phyloP scores from a whole-genome alignment of 1,139 yeast genomes.

The Meyerozyma carpophila region DNA sequence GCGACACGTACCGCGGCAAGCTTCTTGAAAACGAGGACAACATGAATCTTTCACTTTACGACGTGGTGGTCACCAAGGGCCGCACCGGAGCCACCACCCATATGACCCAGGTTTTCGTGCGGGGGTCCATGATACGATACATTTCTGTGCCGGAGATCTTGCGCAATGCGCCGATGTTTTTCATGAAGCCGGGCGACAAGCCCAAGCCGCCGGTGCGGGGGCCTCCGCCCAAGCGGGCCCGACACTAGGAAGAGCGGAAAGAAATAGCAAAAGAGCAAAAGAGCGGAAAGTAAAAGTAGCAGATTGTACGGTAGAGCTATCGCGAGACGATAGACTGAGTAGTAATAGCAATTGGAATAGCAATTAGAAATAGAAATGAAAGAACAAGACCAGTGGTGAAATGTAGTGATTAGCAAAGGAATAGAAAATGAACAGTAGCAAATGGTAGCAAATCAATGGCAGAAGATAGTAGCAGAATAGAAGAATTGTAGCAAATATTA shows the following conservation, averaged over 20 bases:
- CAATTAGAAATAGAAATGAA: too few species aligned
- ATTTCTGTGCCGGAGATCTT: conserved; percentile 86
- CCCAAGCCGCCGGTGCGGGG: conserved; percentile 72
- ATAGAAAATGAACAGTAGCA: too few species aligned
- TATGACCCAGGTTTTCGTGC: conserved; percentile 79
- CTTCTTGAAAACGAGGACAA: conserved; percentile 82
- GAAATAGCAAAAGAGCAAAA: too few species aligned
- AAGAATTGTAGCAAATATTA: neutral
- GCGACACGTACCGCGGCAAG: conserved; percentile 85
- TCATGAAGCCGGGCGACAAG: conserved; percentile 56
- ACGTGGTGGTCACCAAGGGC: conserved; percentile 70
- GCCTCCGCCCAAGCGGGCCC: conserved; percentile 20
- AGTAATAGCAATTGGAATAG: too few species aligned
- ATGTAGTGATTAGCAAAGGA: too few species aligned
- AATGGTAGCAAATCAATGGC: too few species aligned
- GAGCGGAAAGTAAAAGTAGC: too few species aligned
- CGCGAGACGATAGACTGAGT: too few species aligned
- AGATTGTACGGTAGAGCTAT: too few species aligned
- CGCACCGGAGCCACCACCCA: conserved; percentile 68
- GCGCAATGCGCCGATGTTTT: conserved; percentile 78
- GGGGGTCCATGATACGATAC: conserved; percentile 88
- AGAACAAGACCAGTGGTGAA: too few species aligned
- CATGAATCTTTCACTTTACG: conserved; percentile 86
- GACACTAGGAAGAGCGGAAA: neutral
- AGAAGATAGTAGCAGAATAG: too few species aligned